phyloP scores from a whole-genome alignment of 805 yeast genomes.

The Suhomyces prunicola region DNA sequence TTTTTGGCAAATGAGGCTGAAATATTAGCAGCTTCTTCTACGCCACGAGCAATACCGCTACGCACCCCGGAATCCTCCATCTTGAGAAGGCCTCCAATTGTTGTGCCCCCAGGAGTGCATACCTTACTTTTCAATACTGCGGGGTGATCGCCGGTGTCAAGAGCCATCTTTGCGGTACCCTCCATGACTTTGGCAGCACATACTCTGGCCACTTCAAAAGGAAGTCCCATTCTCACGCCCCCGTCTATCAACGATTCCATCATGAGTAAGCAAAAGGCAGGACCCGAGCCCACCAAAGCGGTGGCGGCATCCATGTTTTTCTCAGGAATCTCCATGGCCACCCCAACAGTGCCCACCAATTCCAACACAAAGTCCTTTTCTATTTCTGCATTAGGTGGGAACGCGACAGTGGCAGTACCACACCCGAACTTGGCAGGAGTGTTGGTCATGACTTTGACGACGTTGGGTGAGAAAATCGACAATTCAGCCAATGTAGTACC shows the following conservation, averaged over 20 bases:
- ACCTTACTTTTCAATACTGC: slow-evolving; percentile 82
- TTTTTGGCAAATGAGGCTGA: slow-evolving; percentile 52
- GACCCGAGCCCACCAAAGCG: slow-evolving; percentile 92
- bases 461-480: slow-evolving; percentile 46
- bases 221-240: slow-evolving; percentile 91
- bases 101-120: slow-evolving; percentile 97
- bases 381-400: slow-evolving; percentile 48
- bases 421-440: slow-evolving; percentile 92
- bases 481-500: slow-evolving; percentile 86
- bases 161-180: slow-evolving; percentile 90
- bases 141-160: slow-evolving; percentile 80
- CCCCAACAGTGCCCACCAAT: slow-evolving; percentile 63
- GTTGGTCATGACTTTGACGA: slow-evolving; percentile 96
- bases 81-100: slow-evolving; percentile 89
- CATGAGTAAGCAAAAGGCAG: slow-evolving; percentile 87
- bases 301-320: slow-evolving; percentile 96
- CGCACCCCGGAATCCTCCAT: slow-evolving; percentile 92
- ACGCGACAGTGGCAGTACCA: slow-evolving; percentile 92
- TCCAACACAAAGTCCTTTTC: slow-evolving; percentile 44
- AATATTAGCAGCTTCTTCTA: slow-evolving; percentile 87
- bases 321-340: slow-evolving; percentile 70
- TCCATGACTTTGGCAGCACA: slow-evolving; percentile 92
- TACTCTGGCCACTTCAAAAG: slow-evolving; percentile 73
- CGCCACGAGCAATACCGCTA: slow-evolving; percentile 81
- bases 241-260: slow-evolving; percentile 92